Base-by-base conservation (phyloP, 305 asterid genomes). In the Fraxinus latifolia region DNA sequence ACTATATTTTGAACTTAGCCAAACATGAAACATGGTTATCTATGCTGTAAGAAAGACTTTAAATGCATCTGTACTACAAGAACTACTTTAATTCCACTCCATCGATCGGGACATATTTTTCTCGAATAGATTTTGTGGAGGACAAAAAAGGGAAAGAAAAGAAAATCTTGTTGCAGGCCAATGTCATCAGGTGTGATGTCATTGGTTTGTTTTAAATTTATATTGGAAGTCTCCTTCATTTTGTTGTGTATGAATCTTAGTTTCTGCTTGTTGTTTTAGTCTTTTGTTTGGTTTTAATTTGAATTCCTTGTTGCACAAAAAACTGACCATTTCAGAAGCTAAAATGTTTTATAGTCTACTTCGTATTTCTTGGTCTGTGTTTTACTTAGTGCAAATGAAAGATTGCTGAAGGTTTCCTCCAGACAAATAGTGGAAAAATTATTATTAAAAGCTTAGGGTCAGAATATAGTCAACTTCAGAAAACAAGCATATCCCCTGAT, bases 101-200 rank as follows among this genome's bases (percentile, higher is more conserved):
- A 82, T 79, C 23, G 4, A 27, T 42, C 19, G 44, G 15, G 77
- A 34, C 79, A 79, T 33, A 62, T 32, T 75, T 79, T 53, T 25
- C 58, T 47, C 58, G 6, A 47, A 12, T 47, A 47, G 58, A 47
- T 47, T 47, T 47, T 47, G 15, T 50, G 19, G 62, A 50, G 62
- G 62, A 50, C 1, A 50, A 15, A 14, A 47, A 0, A 14, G 15
- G 2, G 4, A 47, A 47, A 47, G 19, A 15, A 15, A 50, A 50
- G 62, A 50, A 14, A 50, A 50, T n/a, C 19, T 15, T 50, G 62
- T 23, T 12, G 62, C 74, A 9, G 73, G 77, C n/a, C 1, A 6
- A 44, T 44, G 55, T 9, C 55, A 44, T 11, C 55, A 44, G 55
- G n/a, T 44, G 17, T 76, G 81, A 27, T 70, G 78, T 32, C 44